Conservation (phyloP, 2,329 filamentous ascomycete species). For the Dryadomyces quercus-mongolicae region DNA sequence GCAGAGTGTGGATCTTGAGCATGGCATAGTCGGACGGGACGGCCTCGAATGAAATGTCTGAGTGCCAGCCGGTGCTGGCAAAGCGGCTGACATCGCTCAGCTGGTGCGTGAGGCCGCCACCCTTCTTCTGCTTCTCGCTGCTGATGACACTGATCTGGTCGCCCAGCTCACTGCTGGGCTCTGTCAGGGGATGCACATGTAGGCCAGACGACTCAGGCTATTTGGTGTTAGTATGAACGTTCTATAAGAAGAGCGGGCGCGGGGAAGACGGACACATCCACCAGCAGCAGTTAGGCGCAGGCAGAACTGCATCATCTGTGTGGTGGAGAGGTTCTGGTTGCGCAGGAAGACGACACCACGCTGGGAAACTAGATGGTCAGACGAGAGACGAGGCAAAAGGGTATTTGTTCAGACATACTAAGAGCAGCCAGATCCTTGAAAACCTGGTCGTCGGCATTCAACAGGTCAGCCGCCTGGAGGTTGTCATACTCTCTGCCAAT, state of each 20-base stretch:
- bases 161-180: slow-evolving; percentile 38
- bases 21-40: slow-evolving; percentile 41
- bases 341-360: slow-evolving; percentile 55
- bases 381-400: not conserved
- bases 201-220: slow-evolving; percentile 43
- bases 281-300: slow-evolving; percentile 39
- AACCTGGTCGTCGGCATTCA: slow-evolving; percentile 48
- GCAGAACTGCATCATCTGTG: slow-evolving; percentile 46
- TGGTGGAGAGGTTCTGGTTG: slow-evolving; percentile 41
- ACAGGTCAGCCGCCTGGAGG: slow-evolving; percentile 46
- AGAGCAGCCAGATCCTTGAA: slow-evolving; percentile 55
- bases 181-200: slow-evolving; percentile 48
- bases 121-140: slow-evolving; percentile 34
- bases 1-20: slow-evolving; percentile 34
- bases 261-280: slow-evolving; percentile 1
- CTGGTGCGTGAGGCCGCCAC: slow-evolving; percentile 36
- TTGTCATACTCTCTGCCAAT: slow-evolving; percentile 49
- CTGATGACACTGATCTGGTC: slow-evolving; percentile 48
- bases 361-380: slow-evolving; percentile 35
- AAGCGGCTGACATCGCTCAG: slow-evolving; percentile 33
- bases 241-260: not conserved
- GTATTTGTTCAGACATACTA: slow-evolving; percentile 33
- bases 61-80: slow-evolving; percentile 32
- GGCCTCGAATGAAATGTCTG: slow-evolving; percentile 33
- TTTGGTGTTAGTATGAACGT: slow-evolving; percentile 33